phyloP scores from a whole-genome alignment of 345 rosid genomes.

The Acer yangbiense region DNA sequence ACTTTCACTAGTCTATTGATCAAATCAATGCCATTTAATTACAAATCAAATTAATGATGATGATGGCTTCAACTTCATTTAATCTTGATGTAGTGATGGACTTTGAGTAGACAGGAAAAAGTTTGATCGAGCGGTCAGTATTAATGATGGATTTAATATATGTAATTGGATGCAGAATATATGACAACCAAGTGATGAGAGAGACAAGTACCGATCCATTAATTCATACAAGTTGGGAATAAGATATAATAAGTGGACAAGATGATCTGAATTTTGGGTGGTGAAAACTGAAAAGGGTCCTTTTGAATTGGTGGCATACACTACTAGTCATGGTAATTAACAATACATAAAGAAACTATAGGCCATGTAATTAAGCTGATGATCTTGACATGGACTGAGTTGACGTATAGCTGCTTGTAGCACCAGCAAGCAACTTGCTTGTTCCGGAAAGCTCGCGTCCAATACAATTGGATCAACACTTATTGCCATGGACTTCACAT shows the following conservation, averaged over 20 bases:
- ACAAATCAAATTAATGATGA: not conserved
- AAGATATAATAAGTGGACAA: not conserved
- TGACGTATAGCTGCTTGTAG: not conserved
- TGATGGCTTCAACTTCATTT: not conserved
- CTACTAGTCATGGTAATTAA: not conserved
- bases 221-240: not conserved
- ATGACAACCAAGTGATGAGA: not conserved
- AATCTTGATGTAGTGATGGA: not conserved
- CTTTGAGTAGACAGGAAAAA: not conserved
- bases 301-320: not conserved
- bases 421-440: slow-evolving; percentile 8
- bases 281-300: not conserved
- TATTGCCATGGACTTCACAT: not conserved
- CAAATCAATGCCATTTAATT: no score
- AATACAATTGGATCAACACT: not conserved
- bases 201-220: not conserved
- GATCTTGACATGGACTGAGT: not conserved
- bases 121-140: not conserved
- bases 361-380: not conserved
- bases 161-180: not conserved
- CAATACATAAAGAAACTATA: not conserved
- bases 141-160: not conserved
- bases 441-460: slow-evolving; percentile 8
- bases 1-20: not conserved
- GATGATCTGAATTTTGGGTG: not conserved